Base-by-base conservation (phyloP, 257 asterid genomes). In the Lycium ferocissimum region DNA sequence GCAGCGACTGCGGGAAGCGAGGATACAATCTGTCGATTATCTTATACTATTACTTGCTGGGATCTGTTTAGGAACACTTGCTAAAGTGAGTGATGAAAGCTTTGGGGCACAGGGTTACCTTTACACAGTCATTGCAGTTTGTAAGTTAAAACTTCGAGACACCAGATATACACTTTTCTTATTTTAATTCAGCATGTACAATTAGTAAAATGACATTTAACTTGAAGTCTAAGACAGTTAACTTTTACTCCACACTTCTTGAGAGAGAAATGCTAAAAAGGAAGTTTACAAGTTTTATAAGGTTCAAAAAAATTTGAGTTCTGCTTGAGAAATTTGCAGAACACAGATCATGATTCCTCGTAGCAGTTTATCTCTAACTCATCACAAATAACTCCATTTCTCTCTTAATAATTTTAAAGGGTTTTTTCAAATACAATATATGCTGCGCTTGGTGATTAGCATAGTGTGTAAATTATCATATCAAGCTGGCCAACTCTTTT, bases 1-100 rank as follows among this genome's bases (percentile, higher is more conserved):
- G 89, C 99, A 96, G 87, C 87, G 98, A 33, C 88, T 94, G 71
- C 92, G 98, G 54, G 99, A 96, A 91, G 97, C 98, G 12, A 90
- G 91, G 87, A 87, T 92, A 84, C 99, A 93, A 91, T 90, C 97
- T 7, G 90, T 92, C 58, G 99, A 96, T 86, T 94, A 82, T 84
- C 94, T 96, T 78, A 96, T 94, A 84, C 85, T 96, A 84, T 84
- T 96, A 89, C 95, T 96, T 84, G 99, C 99, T 84, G 99, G 99
- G 56, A 97, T 97, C 84, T 93, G 97, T 87, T 92, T 96, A 91
- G 99, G 99, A 71, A 88, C 93, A 80, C 82, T 96, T 45, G 85
- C 96, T 54, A 96, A 91, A 89, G 87, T 89, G 63, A 91, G 95
- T 1, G 99, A 94, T 9, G 98, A 93, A 83, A 92, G 85, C 85